Evolutionary conservation across 2,329 filamentous ascomycete genomes (phyloP).

Genomic region (Dactylonectria macrodidyma): DNA sequence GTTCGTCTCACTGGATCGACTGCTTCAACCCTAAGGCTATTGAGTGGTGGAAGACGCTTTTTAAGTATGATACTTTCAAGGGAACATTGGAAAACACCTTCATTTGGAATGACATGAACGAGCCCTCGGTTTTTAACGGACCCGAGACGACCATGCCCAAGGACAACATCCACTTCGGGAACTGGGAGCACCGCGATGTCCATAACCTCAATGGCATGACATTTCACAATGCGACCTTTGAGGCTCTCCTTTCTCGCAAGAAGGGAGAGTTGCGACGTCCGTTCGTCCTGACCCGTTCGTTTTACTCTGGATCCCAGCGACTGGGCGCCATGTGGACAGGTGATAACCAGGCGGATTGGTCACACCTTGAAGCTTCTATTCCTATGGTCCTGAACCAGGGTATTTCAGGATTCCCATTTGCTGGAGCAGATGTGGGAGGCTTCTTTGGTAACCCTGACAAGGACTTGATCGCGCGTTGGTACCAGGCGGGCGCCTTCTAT

Average conservation of each 20-base stretch:
- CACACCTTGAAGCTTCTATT: constrained; percentile 88
- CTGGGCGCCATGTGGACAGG: constrained; percentile 98
- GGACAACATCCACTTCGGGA: constrained; percentile 91
- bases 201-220: constrained; percentile 98
- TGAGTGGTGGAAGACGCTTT: constrained; percentile 92
- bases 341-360: constrained; percentile 95
- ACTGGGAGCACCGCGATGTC: constrained; percentile 97
- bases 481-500: constrained; percentile 96
- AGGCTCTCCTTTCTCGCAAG: constrained; percentile 87
- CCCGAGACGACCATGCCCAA: constrained; percentile 99
- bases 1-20: constrained; percentile 96
- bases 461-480: constrained; percentile 94
- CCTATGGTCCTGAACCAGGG: constrained; percentile 96
- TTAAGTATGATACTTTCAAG: constrained; percentile 90
- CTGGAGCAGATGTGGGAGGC: constrained; percentile 94
- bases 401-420: constrained; percentile 93
- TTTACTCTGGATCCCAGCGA: constrained; percentile 92
- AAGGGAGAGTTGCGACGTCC: constrained; percentile 88
- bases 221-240: constrained; percentile 93
- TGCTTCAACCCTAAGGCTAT: constrained; percentile 93
- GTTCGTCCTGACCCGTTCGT: constrained; percentile 93
- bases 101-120: constrained; percentile 99
- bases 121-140: constrained; percentile 98
- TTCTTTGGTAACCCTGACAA: constrained; percentile 98
- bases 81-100: constrained; percentile 89